Conservation (phyloP, 202 grass and related monocot species). For the Schoenoplectus triqueter region DNA sequence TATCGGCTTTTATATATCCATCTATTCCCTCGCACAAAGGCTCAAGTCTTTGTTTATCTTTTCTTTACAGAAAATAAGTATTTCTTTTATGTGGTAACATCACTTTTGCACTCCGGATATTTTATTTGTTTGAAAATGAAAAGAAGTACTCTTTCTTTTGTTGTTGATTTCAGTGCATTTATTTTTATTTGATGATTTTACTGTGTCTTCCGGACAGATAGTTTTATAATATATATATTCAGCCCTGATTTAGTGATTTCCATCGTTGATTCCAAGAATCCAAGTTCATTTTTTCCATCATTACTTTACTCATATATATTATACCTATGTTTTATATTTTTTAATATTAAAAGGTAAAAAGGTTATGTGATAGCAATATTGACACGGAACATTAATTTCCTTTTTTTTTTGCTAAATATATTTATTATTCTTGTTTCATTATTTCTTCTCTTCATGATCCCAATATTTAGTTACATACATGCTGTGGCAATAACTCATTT, state of each 20-base stretch:
- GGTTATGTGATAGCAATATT: constrained; percentile 11
- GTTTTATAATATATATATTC: neutral
- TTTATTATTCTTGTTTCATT: neutral
- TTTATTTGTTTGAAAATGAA: neutral
- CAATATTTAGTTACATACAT: neutral
- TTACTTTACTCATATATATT: neutral
- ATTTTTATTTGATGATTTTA: neutral
- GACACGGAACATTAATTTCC: neutral
- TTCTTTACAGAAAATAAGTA: neutral
- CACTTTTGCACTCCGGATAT: neutral
- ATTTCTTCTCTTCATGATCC: neutral
- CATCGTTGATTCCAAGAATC: neutral
- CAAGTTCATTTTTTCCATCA: neutral
- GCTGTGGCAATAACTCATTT: neutral
- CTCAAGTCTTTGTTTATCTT: neutral
- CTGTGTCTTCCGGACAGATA: neutral
- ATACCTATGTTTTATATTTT: neutral
- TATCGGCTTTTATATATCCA: neutral
- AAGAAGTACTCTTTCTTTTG: neutral
- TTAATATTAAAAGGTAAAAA: neutral
- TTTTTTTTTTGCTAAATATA: neutral
- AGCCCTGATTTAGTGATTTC: neutral
- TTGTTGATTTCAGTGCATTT: neutral
- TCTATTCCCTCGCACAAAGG: neutral
- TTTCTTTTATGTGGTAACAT: constrained; percentile 2